These are phyloP conservation scores for Rhododendron henanense DNA, from an alignment of 148 eudicot species.

Conservation along the genomic window DNA sequence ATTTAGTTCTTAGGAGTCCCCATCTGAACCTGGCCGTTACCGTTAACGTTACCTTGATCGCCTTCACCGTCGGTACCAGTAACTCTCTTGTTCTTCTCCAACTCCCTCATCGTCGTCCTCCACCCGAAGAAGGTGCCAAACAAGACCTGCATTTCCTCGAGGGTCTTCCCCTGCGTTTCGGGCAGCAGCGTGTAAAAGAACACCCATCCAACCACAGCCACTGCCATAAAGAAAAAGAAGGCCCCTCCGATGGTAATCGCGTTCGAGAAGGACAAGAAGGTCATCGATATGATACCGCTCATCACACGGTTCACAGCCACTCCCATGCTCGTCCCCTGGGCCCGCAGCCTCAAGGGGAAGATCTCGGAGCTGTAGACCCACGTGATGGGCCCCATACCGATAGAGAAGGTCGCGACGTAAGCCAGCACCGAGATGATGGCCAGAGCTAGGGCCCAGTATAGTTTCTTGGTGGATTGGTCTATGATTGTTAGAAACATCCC, in stretches of 20 bases:
- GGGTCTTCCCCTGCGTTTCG: slow-evolving; percentile 61
- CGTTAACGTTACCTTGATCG: not conserved
- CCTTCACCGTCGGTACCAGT: not conserved
- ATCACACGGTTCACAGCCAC: slow-evolving; percentile 50
- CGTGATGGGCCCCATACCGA: slow-evolving; percentile 24
- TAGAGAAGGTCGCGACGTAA: not conserved
- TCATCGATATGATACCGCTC: slow-evolving; percentile 53
- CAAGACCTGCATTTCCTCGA: slow-evolving; percentile 60
- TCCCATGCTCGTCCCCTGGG: slow-evolving; percentile 53
- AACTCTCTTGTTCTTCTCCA: not conserved
- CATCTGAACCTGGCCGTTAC: slow-evolving; percentile 13
- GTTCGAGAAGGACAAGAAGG: slow-evolving; percentile 51
- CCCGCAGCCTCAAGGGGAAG: slow-evolving; percentile 29
- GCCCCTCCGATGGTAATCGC: slow-evolving; percentile 63
- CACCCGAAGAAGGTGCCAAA: slow-evolving; percentile 48
- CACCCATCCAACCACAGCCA: slow-evolving; percentile 45
- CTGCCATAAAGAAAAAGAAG: slow-evolving; percentile 47
- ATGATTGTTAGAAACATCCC: not conserved
- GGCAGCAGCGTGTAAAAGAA: slow-evolving; percentile 60
- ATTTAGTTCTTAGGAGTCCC: not conserved
- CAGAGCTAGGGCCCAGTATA: not conserved
- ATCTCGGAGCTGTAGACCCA: slow-evolving; percentile 32
- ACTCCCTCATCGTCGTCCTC: slow-evolving; percentile 22
- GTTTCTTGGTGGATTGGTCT: not conserved
- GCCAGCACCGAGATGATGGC: not conserved